Conservation (phyloP, 179 eudicot genomes). For the Beta lomatogona region DNA sequence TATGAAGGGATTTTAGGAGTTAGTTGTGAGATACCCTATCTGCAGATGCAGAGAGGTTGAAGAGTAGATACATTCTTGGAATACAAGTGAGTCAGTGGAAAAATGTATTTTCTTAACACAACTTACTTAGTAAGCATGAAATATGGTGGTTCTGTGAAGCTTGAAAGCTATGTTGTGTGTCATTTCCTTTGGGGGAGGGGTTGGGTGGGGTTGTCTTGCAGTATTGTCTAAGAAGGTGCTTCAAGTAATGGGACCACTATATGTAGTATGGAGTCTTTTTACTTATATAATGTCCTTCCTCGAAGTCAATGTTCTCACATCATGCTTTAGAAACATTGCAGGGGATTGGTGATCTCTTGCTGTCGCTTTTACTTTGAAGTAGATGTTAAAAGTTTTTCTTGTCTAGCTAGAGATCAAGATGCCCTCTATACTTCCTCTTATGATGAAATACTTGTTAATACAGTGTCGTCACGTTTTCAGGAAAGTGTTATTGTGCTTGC, state of each 20-base stretch:
- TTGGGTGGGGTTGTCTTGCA: no score
- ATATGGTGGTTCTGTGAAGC: background rate
- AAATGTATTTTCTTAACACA: background rate
- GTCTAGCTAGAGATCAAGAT: no score
- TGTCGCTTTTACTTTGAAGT: background rate
- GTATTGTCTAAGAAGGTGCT: no score
- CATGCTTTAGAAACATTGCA: background rate
- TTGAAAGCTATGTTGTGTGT: background rate
- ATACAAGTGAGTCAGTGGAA: background rate
- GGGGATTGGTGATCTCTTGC: background rate
- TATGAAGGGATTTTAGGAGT: background rate
- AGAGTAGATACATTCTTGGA: background rate
- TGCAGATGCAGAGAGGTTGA: background rate
- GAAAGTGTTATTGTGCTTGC: slow-evolving; percentile 78
- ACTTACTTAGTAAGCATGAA: background rate
- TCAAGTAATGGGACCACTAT: background rate
- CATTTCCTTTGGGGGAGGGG: background rate
- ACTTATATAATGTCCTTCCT: background rate
- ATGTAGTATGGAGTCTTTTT: background rate
- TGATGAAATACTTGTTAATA: background rate
- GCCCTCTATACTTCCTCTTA: no score
- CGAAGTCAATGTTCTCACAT: background rate
- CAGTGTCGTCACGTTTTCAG: slow-evolving; percentile 40
- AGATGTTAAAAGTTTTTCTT: no score
- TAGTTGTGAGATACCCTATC: background rate